Evolutionary conservation across 257 asterid genomes (phyloP), one percentile per base, ranked within the genome.

Genomic region (Lavandula angustifolia): DNA sequence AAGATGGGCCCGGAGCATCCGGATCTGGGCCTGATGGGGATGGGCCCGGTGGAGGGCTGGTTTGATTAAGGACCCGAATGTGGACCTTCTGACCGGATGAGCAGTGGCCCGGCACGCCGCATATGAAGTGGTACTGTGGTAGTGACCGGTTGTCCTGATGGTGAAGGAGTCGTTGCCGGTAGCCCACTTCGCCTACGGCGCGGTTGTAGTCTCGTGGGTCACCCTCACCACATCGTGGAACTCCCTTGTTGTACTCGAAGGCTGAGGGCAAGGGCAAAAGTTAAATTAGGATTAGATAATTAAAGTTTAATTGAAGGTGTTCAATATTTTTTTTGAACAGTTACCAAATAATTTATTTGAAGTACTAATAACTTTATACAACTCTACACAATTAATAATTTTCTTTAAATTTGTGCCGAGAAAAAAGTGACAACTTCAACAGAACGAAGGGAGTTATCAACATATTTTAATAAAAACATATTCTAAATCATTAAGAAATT

Each of bases 211-310:
- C 22, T 60, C 56, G 73, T 82, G 96, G 0, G 73, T 77, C 68
- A 88, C 91, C 8, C 86, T 56, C 1, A 77, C 75, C 64, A 85
- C 89, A 16, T 83, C 60, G 57, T 85, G 85, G 43, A 72, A 78
- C 17, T 61, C 43, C 43, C 13, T 73, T 82, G 74, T 82, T 79
- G 76, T 83, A 85, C 53, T 75, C 69, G 6, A 88, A 88, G 31
- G 70, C 91, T 87, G 65, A 63, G 27, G 27, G 27, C 13, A 10
- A 32, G 16, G 3, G 7, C 48, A 40, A 3, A 3, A 22, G 31
- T 12, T 41, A 4, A 49, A 32, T 48, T 58, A 0, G 0, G 5
- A 6, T 22, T 22, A 22, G 27, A 22, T 22, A 22, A 2, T 0
- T 22, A 22, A 22, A 22, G 27, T 22, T 22, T 22, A 22, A 22